Evolutionary conservation across 2,329 filamentous ascomycete genomes (phyloP), one percentile per base, ranked within the genome.

Genomic region (Coniochaeta sp.): DNA sequence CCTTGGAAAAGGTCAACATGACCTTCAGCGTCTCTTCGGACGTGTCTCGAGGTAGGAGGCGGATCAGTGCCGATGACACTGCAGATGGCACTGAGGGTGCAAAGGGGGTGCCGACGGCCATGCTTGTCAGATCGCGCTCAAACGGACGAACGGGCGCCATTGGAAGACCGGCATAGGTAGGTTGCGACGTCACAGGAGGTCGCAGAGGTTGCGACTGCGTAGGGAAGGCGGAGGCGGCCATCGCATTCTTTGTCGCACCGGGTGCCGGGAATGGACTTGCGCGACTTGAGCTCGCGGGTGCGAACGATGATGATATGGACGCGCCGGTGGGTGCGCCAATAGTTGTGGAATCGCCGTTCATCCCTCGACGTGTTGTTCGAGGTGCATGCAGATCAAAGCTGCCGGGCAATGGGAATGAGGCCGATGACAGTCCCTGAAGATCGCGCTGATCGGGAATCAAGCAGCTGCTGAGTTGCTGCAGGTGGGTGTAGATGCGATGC

Each of bases 1-100:
- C 79, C 57, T 82, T 72, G 49, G 77, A 80, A 66, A 79, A 83
- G 38, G 81, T 69, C 30, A 81, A 70, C 79, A 84, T 83, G 27
- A 79, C 64, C 46, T 75, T 71, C 49, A 85, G 60, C 22, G 72
- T 72, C 49, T 82, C 74, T 49, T 81, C 75, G 1, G 75, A 75
- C 3, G 75, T 79, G 57, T 77, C 76, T 48, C 70, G 56, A 1
- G 81, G 79, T 12, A 85, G 69, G 56, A 74, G 72, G 50, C 77
- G 76, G 54, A 84, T 78, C 46, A 81, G 62, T 31, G 82, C 69
- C 20, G 72, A 61, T 58, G 70, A 64, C 49, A 67, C 62, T 47
- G 69, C 48, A 51, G 68, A 46, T n/a, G 67, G 56, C 14, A 60
- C 61, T 53, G 68, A 62, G 14, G 24, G 13, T 20, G 47, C 10